phyloP scores from a whole-genome alignment of 2,329 filamentous ascomycete species.

The Colletotrichum sp. region DNA sequence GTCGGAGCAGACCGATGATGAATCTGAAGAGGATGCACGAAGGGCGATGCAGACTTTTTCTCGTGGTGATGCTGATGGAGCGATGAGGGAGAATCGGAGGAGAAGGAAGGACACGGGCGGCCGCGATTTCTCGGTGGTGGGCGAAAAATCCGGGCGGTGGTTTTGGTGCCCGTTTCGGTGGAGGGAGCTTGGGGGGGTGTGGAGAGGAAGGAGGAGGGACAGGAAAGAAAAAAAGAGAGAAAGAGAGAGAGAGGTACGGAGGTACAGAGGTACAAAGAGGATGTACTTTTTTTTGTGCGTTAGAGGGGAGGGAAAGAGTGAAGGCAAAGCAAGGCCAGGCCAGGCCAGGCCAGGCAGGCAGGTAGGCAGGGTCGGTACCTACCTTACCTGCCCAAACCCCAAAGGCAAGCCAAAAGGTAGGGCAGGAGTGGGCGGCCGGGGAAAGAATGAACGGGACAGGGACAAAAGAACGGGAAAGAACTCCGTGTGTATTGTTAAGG shows the following conservation, averaged over 20 bases:
- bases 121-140: conserved; percentile 19
- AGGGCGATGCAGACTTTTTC: background rate
- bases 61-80: background rate
- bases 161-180: conserved; percentile 4
- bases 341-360: background rate
- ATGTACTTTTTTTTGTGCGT: background rate
- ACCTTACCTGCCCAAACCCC: background rate
- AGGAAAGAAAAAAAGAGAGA: background rate
- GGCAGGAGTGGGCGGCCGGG: background rate
- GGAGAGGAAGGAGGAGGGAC: background rate
- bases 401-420: background rate
- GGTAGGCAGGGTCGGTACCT: background rate
- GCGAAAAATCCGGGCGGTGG: conserved; percentile 17
- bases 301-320: background rate
- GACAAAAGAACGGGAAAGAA: background rate
- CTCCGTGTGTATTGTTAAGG: background rate
- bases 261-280: background rate
- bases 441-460: background rate
- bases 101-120: conserved; percentile 8
- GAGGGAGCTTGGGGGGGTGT: background rate
- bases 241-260: background rate
- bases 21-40: background rate
- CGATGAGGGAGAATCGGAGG: background rate
- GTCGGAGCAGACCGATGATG: background rate
- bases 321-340: background rate